A percentile compares a stretch with the other conserved stretches of the same genome.
phyloP scores from a whole-genome alignment of 106 monocot species.

The Xerophyta viscosa region DNA sequence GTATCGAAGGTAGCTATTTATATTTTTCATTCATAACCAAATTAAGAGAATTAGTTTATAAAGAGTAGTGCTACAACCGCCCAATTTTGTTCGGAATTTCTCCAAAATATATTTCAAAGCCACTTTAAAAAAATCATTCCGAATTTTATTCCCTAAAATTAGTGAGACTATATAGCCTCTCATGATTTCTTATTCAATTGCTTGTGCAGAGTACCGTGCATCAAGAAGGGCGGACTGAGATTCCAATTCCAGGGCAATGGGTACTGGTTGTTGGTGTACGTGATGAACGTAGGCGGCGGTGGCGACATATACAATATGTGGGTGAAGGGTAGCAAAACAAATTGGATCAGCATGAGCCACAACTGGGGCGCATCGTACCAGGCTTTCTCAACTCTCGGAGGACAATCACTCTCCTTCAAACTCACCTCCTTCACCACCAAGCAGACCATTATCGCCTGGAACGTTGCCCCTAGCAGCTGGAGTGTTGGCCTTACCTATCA shows the following conservation, averaged over 20 bases:
- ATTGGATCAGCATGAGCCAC: conserved; percentile 62
- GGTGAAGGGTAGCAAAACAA: conserved; percentile 47
- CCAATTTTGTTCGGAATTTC: no score
- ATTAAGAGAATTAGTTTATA: no score
- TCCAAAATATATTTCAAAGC: no score
- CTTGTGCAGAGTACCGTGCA: conserved; percentile 56
- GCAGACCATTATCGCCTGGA: conserved; percentile 31
- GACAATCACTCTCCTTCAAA: conserved; percentile 51
- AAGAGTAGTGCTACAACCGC: no score
- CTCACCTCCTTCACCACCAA: conserved; percentile 45
- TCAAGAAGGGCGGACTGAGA: conserved; percentile 46
- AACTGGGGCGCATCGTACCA: conserved; percentile 65
- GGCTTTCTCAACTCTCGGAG: conserved; percentile 33
- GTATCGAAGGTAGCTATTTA: neutral
- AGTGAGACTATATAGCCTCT: no score
- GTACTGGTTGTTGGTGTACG: conserved; percentile 72
- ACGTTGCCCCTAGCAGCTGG: conserved; percentile 65
- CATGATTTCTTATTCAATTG: no score
- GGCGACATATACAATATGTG: conserved; percentile 46
- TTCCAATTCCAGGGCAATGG: conserved; percentile 69
- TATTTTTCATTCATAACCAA: no score
- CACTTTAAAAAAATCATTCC: no score
- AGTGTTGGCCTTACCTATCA: conserved; percentile 49
- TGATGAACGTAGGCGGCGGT: conserved; percentile 59
- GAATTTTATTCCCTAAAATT: no score